These are phyloP conservation scores for Globisporangium lucens DNA, from an alignment of 352 stramenopile species.

Conservation along the genomic window DNA sequence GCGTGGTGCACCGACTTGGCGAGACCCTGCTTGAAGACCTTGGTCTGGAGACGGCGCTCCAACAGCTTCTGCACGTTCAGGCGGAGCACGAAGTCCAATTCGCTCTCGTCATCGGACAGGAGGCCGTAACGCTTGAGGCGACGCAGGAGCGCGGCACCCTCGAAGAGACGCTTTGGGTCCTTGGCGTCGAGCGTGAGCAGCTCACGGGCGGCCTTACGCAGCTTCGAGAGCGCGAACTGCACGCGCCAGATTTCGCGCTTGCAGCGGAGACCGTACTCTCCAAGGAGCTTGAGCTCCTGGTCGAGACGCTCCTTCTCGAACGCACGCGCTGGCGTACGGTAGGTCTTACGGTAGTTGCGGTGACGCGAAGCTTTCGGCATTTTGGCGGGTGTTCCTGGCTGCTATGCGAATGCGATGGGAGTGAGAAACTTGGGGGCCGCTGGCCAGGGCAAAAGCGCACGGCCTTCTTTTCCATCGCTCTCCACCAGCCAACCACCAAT, in stretches of 20 bases:
- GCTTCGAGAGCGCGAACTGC: slow-evolving; percentile 98
- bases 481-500: slow-evolving; percentile 51
- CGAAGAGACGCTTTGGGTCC: slow-evolving; percentile 99
- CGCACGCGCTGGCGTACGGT: slow-evolving; percentile 97
- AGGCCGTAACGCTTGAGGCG: slow-evolving; percentile 97
- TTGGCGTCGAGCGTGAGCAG: slow-evolving; percentile 97
- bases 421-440: slow-evolving; percentile 27
- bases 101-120: slow-evolving; percentile 96
- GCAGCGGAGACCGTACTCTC: slow-evolving; percentile 99
- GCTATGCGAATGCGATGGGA: slow-evolving; percentile 70
- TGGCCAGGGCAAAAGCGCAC: not conserved
- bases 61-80: slow-evolving; percentile 99
- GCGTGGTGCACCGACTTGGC: slow-evolving; percentile 99
- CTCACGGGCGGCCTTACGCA: slow-evolving; percentile 97
- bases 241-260: slow-evolving; percentile 99
- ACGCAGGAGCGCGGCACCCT: slow-evolving; percentile 96
- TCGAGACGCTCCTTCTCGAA: slow-evolving; percentile 99
- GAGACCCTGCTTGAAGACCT: slow-evolving; percentile 99
- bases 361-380: slow-evolving; percentile 89
- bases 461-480: slow-evolving; percentile 9
- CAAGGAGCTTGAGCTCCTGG: slow-evolving; percentile 98
- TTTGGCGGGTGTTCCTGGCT: slow-evolving; percentile 60
- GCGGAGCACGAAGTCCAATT: slow-evolving; percentile 98
- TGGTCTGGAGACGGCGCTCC: slow-evolving; percentile 98
- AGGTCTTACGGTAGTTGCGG: slow-evolving; percentile 96